Conservation (phyloP, 345 rosid genomes). For the Bretschneidera sinensis region DNA sequence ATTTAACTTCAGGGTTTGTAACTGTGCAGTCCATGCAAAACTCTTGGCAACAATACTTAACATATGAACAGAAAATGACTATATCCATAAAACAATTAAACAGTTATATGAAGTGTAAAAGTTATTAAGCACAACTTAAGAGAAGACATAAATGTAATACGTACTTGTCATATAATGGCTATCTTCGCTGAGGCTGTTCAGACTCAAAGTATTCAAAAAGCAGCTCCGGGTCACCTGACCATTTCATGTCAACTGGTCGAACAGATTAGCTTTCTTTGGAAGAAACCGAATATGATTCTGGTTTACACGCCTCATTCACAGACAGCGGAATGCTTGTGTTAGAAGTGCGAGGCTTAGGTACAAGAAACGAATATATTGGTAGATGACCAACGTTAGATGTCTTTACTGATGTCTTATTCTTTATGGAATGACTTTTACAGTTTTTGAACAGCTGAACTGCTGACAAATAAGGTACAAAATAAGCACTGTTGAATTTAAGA, state of each 20-base stretch:
- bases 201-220: constrained; percentile 55
- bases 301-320: constrained; percentile 4
- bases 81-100: not conserved
- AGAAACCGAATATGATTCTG: constrained; percentile 18
- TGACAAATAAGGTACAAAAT: constrained; percentile 56
- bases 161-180: constrained; percentile 50
- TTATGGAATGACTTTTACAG: constrained; percentile 10
- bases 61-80: not conserved
- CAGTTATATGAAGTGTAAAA: not conserved
- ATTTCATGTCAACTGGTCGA: constrained; percentile 16
- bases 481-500: no score
- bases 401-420: constrained; percentile 8
- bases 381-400: constrained; percentile 11
- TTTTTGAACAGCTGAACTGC: constrained; percentile 48
- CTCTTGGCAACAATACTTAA: not conserved
- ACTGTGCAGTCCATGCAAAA: not conserved
- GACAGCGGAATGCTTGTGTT: not conserved
- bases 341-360: constrained; percentile 23
- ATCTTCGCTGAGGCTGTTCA: constrained; percentile 51
- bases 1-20: not conserved
- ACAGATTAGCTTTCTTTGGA: constrained; percentile 4
- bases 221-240: constrained; percentile 29
- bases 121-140: not conserved
- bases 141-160: constrained; percentile 8
- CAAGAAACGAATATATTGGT: constrained; percentile 29